phyloP scores from a whole-genome alignment of 192 early-diverging fungal genomes.

The Entomortierella chlamydospora region DNA sequence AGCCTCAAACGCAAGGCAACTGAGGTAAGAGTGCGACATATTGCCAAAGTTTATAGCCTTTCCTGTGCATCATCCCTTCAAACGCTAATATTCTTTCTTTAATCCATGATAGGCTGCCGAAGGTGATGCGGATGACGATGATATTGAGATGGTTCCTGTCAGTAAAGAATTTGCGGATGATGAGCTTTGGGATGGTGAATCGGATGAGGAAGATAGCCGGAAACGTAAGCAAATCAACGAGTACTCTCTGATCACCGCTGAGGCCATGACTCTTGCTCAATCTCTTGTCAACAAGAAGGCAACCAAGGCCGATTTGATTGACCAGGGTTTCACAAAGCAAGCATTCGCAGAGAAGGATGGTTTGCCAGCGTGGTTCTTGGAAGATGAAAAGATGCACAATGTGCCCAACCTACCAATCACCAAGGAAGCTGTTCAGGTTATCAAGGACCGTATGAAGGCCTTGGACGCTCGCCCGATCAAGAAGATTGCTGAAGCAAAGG shows the following conservation, averaged over 20 bases:
- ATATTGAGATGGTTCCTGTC: conserved; percentile 68
- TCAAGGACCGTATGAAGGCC: conserved; percentile 85
- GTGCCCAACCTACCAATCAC: conserved; percentile 92
- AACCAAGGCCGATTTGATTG: conserved; percentile 85
- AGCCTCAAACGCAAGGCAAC: conserved; percentile 66
- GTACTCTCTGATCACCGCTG: conserved; percentile 83
- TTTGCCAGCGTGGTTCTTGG: conserved; percentile 92
- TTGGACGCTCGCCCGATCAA: conserved; percentile 98
- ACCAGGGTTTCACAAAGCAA: conserved; percentile 92
- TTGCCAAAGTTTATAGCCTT: neutral
- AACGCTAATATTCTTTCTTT: conserved; percentile 1
- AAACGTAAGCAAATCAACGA: conserved; percentile 57
- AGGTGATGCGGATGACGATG: conserved; percentile 60
- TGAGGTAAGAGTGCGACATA: conserved; percentile 34
- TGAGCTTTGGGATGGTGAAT: conserved; percentile 70
- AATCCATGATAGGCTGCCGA: conserved; percentile 36
- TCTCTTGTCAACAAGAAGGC: conserved; percentile 82
- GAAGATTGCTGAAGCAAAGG: conserved; percentile 99
- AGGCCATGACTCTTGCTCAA: conserved; percentile 90
- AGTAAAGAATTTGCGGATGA: conserved; percentile 59
- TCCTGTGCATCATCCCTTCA: neutral
- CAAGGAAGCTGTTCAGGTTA: conserved; percentile 92
- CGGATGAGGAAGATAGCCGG: conserved; percentile 65
- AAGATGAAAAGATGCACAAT: conserved; percentile 93
- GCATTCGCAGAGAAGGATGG: conserved; percentile 88